phyloP scores from a whole-genome alignment of 306 rosid genomes.

The Dicorynia guianensis region DNA sequence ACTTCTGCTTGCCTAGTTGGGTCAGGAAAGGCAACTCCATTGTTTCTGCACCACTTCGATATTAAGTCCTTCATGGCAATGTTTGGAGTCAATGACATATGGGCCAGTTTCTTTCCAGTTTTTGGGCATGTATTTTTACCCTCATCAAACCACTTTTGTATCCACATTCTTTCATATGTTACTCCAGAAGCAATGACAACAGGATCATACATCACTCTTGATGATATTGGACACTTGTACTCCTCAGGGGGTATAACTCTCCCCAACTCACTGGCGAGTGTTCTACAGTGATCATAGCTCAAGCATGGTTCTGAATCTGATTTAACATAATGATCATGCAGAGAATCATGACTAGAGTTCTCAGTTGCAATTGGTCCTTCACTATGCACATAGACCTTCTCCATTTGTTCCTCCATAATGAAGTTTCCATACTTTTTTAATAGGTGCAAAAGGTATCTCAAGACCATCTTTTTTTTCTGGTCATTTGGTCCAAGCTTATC shows the following conservation, averaged over 20 bases:
- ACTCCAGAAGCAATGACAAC: slow-evolving; percentile 83
- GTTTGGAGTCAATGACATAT: slow-evolving; percentile 66
- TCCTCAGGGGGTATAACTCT: slow-evolving; percentile 64
- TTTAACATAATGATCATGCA: slow-evolving; percentile 35
- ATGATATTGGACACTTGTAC: slow-evolving; percentile 69
- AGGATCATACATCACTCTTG: slow-evolving; percentile 85
- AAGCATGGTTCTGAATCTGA: slow-evolving; percentile 17
- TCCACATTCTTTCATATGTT: slow-evolving; percentile 87
- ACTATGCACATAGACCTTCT: slow-evolving; percentile 31
- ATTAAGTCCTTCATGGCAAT: slow-evolving; percentile 65
- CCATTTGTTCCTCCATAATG: slow-evolving; percentile 51
- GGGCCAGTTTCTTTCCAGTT: slow-evolving; percentile 57
- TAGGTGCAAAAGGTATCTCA: slow-evolving; percentile 64
- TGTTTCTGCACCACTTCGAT: slow-evolving; percentile 70
- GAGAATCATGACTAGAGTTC: slow-evolving; percentile 47
- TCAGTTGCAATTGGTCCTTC: slow-evolving; percentile 45
- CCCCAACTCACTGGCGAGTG: slow-evolving; percentile 44
- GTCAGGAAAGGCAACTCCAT: slow-evolving; percentile 62
- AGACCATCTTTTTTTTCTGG: slow-evolving; percentile 54
- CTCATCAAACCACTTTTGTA: slow-evolving; percentile 87
- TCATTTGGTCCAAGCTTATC: slow-evolving; percentile 53
- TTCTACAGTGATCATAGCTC: slow-evolving; percentile 35
- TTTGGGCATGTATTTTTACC: slow-evolving; percentile 76
- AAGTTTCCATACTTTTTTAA: slow-evolving; percentile 58
- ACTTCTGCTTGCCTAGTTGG: slow-evolving; percentile 56